These are phyloP conservation scores for Lasiosphaeriaceae sp. DNA, from an alignment of 495 filamentous ascomycete species.

Conservation along the genomic window DNA sequence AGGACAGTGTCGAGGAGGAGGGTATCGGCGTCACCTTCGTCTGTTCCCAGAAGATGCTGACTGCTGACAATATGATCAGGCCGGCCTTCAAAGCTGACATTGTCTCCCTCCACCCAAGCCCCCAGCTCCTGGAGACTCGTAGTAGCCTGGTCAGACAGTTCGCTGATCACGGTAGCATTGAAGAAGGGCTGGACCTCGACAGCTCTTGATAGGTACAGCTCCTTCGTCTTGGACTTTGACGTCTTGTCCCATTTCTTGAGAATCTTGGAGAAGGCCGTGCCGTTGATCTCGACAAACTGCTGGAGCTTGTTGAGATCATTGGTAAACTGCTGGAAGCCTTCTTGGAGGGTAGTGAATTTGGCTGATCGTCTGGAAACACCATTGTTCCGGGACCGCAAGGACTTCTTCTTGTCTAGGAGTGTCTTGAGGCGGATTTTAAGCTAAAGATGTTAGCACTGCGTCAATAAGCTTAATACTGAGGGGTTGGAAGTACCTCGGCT, in stretches of 20 bases:
- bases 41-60: slow-evolving; percentile 60
- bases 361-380: slow-evolving; percentile 79
- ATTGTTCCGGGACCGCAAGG: slow-evolving; percentile 70
- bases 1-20: slow-evolving; percentile 85
- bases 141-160: slow-evolving; percentile 92
- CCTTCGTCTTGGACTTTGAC: slow-evolving; percentile 97
- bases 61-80: slow-evolving; percentile 61
- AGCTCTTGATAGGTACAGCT: slow-evolving; percentile 90
- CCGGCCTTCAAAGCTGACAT: slow-evolving; percentile 70
- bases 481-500: slow-evolving; percentile 67
- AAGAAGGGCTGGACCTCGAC: slow-evolving; percentile 98
- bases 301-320: slow-evolving; percentile 95
- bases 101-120: slow-evolving; percentile 94
- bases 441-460: slow-evolving; percentile 40
- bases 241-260: slow-evolving; percentile 99
- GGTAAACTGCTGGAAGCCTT: slow-evolving; percentile 95
- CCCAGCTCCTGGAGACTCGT: slow-evolving; percentile 88
- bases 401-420: slow-evolving; percentile 88
- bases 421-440: slow-evolving; percentile 89
- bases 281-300: slow-evolving; percentile 97
- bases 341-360: slow-evolving; percentile 87
- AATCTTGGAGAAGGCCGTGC: slow-evolving; percentile 95
- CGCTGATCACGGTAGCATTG: slow-evolving; percentile 92
- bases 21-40: slow-evolving; percentile 82
- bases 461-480: not conserved